Evolutionary conservation across 1,284 basidiomycete genomes (phyloP).

Genomic region (Fereydounia khargensis): DNA sequence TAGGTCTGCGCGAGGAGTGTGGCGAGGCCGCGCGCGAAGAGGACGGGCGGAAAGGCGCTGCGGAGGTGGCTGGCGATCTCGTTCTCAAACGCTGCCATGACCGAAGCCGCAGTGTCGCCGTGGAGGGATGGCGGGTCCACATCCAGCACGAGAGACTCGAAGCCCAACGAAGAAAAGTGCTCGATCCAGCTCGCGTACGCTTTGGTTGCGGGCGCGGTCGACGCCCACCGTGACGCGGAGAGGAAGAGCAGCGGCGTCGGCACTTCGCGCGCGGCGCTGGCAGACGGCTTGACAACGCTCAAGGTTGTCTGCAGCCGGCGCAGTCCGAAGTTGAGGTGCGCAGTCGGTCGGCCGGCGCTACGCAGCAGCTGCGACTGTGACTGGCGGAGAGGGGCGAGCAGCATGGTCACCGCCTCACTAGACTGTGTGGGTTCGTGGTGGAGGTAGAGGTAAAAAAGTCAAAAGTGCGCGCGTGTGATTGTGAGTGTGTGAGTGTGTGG

Average conservation of each 20-base stretch:
- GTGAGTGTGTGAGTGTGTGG: too few relatives aligned
- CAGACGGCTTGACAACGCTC: slow-evolving; percentile 5
- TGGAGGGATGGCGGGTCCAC: too few relatives aligned
- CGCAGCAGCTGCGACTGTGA: too few relatives aligned
- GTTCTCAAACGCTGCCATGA: slow-evolving; percentile 26
- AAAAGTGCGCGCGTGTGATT: too few relatives aligned
- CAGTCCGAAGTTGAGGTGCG: too few relatives aligned
- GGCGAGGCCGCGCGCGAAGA: slow-evolving; percentile 29
- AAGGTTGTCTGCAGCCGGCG: slow-evolving; percentile 17
- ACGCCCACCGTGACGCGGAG: slow-evolving; percentile 40
- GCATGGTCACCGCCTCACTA: too few relatives aligned
- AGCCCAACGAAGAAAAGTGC: slow-evolving; percentile 29
- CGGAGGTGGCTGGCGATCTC: too few relatives aligned
- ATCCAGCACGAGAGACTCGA: slow-evolving; percentile 35
- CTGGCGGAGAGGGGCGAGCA: too few relatives aligned
- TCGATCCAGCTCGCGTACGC: slow-evolving; percentile 14
- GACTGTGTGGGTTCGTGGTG: too few relatives aligned
- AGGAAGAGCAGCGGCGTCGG: slow-evolving; percentile 50
- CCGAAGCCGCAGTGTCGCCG: slow-evolving; percentile 1
- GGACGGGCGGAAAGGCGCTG: slow-evolving; percentile 47
- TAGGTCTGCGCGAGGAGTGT: slow-evolving; percentile 44
- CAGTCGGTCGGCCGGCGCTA: too few relatives aligned
- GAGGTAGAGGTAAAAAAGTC: too few relatives aligned
- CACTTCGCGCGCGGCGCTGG: slow-evolving; percentile 31
- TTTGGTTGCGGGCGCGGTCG: slow-evolving; percentile 8